Evolutionary conservation across 2,329 filamentous ascomycete species (phyloP), one percentile per base, ranked within the genome.

Genomic region (Ilyonectria sp.): DNA sequence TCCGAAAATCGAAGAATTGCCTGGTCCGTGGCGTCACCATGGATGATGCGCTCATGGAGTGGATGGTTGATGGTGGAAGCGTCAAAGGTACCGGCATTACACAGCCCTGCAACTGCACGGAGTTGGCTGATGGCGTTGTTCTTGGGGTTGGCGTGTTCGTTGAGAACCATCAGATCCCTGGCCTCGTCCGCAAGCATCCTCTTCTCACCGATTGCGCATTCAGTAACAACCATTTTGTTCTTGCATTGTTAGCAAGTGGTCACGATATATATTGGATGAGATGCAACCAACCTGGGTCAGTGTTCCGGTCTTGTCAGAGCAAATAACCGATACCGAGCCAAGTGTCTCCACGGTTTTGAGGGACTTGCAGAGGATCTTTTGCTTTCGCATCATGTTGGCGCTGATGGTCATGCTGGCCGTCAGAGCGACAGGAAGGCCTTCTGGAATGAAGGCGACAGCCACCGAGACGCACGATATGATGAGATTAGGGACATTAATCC

Each of bases 291-390:
- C 87, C 83, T 82, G 79, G 13, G 91, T 93, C 63, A 93, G 81
- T 0, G 91, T 93, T 4, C 92, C 92, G 0, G 92, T 94, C 82
- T 94, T 94, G 77, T 94, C 92, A 0, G 91, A 93, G 77, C 92
- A 93, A 46, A 94, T 90, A 8, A 93, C 88, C 0, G 90, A 92
- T 1, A 94, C 92, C 0, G 90, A 86, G 1, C 92, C 92, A 0
- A 94, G 85, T 0, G 92, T 94, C 79, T 94, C 92, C 0, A 94
- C 92, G 0, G 92, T 94, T 80, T 93, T 93, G 53, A 95, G 84
- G 0, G 91, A 93, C 81, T 94, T 94, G 88, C 92, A 94, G 9
- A 94, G 86, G 49, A 94, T 90, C 76, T 92, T 92, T 78, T 94
- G 91, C 80, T 91, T 90, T 69, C 86, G 86, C 93, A 95, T 94